A percentile compares a stretch with the other conserved stretches of the same genome.
These are phyloP conservation scores for Eucalyptus erythrocorys DNA, from an alignment of 345 rosid genomes.

Conservation along the genomic window DNA sequence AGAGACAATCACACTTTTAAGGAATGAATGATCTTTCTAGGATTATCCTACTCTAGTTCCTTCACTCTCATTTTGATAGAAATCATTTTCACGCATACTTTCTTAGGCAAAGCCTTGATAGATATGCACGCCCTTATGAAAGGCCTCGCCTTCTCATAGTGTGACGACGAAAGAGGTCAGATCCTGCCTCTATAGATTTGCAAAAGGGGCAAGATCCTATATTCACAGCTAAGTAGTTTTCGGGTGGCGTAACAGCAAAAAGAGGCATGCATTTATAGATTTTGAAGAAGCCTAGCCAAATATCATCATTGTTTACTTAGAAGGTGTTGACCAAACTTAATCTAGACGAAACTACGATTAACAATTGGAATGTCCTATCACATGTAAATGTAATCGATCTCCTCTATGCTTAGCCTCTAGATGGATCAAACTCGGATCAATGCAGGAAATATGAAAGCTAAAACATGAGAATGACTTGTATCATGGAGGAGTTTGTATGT, in stretches of 20 bases:
- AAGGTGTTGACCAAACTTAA: neutral
- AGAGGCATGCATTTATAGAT: neutral
- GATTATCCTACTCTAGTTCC: conserved; percentile 22
- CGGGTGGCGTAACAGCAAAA: neutral
- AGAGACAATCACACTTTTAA: conserved; percentile 28
- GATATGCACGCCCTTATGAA: neutral
- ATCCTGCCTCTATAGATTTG: neutral
- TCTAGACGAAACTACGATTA: neutral
- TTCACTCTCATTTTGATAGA: neutral
- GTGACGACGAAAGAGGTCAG: neutral
- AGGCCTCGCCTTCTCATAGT: neutral
- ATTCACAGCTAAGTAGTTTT: neutral
- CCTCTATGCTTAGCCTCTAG: neutral
- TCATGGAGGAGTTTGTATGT: neutral
- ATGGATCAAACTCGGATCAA: neutral
- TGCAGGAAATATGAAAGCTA: neutral
- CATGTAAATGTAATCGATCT: neutral
- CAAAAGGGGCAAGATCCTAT: neutral
- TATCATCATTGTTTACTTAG: neutral
- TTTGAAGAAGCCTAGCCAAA: neutral
- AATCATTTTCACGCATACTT: neutral
- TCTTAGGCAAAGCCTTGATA: neutral
- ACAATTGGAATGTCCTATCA: neutral
- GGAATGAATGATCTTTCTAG: conserved; percentile 26
- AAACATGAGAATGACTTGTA: neutral